These are phyloP conservation scores for Agaricales sp. DNA, from an alignment of 1,284 basidiomycete species.

Conservation along the genomic window DNA sequence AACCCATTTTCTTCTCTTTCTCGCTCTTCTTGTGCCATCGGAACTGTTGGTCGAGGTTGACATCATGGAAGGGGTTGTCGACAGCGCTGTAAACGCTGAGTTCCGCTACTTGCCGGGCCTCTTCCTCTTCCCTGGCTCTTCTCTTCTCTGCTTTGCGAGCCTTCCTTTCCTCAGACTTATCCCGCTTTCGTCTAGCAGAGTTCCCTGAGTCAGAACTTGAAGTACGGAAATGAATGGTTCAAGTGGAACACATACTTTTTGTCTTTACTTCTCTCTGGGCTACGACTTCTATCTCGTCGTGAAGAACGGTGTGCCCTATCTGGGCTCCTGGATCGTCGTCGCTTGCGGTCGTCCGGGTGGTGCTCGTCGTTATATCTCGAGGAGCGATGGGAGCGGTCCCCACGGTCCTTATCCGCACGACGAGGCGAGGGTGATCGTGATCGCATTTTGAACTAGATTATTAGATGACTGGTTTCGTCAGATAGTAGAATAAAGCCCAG, in stretches of 20 bases:
- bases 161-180: conserved; percentile 69
- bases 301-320: conserved; percentile 26
- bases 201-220: too few species aligned
- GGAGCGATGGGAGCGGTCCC: conserved; percentile 21
- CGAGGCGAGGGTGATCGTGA: conserved; percentile 41
- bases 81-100: conserved; percentile 88
- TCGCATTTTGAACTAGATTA: conserved; percentile 8
- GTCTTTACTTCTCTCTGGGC: conserved; percentile 25
- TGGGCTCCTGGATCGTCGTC: conserved; percentile 27
- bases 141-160: conserved; percentile 77
- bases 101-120: conserved; percentile 79
- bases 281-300: conserved; percentile 29
- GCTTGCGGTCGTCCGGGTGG: conserved; percentile 22
- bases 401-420: conserved; percentile 28
- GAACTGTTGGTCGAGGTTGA: conserved; percentile 91
- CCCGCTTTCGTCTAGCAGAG: conserved; percentile 67
- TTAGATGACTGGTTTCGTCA: too few species aligned
- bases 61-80: conserved; percentile 97
- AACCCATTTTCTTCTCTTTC: conserved; percentile 85
- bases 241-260: conserved; percentile 50
- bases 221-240: conserved; percentile 7
- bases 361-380: conserved; percentile 22
- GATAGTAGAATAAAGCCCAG: too few species aligned
- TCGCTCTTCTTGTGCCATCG: conserved; percentile 98
- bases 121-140: conserved; percentile 75